Percentiles rank a stretch among this genome's conserved stretches.
Conservation (phyloP, 1,284 basidiomycete genomes). For the Boletellus sp. region DNA sequence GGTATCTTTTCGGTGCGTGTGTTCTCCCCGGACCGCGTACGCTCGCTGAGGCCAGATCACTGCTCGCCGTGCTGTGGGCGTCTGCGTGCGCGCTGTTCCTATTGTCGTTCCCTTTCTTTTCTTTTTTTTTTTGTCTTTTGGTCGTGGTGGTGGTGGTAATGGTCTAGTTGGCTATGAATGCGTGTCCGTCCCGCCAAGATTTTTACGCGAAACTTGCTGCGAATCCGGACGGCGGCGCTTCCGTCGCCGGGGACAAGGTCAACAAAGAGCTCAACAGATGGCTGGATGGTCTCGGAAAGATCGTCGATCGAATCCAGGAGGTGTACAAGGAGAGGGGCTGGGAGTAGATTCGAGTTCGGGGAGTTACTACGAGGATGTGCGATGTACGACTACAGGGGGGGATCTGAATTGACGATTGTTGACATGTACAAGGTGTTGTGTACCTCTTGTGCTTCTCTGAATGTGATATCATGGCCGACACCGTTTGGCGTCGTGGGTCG, state of each 20-base stretch:
- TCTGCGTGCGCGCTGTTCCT: not conserved
- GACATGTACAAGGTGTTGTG: too few relatives aligned
- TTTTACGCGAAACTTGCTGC: constrained; percentile 89
- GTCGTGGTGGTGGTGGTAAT: too few relatives aligned
- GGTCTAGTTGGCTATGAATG: constrained; percentile 74
- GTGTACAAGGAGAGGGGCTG: constrained; percentile 61
- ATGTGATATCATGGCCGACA: too few relatives aligned
- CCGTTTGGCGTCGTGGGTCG: too few relatives aligned
- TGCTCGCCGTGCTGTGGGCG: too few relatives aligned
- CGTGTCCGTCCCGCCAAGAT: constrained; percentile 87
- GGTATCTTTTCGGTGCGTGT: constrained; percentile 77
- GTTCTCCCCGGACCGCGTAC: too few relatives aligned
- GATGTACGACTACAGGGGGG: too few relatives aligned
- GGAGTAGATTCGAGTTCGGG: constrained; percentile 25
- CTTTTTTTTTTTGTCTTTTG: not conserved
- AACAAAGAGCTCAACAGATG: constrained; percentile 67
- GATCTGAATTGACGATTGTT: too few relatives aligned
- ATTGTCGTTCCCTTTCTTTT: not conserved
- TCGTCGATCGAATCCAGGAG: constrained; percentile 66
- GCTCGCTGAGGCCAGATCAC: too few relatives aligned
- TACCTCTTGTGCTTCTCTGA: too few relatives aligned
- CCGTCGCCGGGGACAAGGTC: constrained; percentile 63
- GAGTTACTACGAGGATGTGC: too few relatives aligned
- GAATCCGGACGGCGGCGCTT: constrained; percentile 53
- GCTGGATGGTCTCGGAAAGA: constrained; percentile 65